Evolutionary conservation across 1,139 yeast species (phyloP).

Genomic region (Kodamaea arcana): DNA sequence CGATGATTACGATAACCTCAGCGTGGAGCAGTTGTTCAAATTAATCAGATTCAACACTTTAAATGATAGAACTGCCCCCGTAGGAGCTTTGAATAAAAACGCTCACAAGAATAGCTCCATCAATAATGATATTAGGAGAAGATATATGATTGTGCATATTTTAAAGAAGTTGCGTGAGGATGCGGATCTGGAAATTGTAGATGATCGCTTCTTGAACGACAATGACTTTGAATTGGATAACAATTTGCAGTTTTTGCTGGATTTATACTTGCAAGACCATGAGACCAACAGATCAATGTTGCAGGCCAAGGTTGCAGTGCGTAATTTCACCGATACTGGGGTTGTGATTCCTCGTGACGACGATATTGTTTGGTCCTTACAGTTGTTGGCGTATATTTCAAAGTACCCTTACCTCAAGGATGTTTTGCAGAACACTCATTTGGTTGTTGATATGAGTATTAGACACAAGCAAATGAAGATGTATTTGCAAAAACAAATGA

Average conservation of each 20-base stretch:
- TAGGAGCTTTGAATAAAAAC: slow-evolving; percentile 6
- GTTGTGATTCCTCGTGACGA: slow-evolving; percentile 84
- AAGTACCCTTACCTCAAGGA: slow-evolving; percentile 81
- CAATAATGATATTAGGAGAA: slow-evolving; percentile 31
- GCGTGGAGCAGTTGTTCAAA: slow-evolving; percentile 38
- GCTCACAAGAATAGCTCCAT: slow-evolving; percentile 13
- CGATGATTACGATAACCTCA: slow-evolving; percentile 39
- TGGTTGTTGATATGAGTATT: slow-evolving; percentile 52
- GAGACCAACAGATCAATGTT: slow-evolving; percentile 22
- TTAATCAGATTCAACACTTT: slow-evolving; percentile 16
- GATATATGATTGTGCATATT: slow-evolving; percentile 34
- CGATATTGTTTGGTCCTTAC: slow-evolving; percentile 91
- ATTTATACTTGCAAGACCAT: slow-evolving; percentile 39
- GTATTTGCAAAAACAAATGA: slow-evolving; percentile 36
- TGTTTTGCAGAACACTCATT: slow-evolving; percentile 66
- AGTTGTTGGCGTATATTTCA: slow-evolving; percentile 85
- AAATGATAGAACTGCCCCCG: slow-evolving; percentile 3
- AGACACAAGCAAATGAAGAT: slow-evolving; percentile 41
- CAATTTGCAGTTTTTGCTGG: slow-evolving; percentile 39
- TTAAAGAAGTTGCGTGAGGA: slow-evolving; percentile 38
- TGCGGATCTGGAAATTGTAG: slow-evolving; percentile 34
- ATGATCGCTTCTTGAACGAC: slow-evolving; percentile 29
- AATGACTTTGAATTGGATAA: slow-evolving; percentile 44
- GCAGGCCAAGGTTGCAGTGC: slow-evolving; percentile 44
- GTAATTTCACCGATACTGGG: slow-evolving; percentile 67